phyloP scores from a whole-genome alignment of 148 eudicot genomes.

The Rhododendron mucronatum region DNA sequence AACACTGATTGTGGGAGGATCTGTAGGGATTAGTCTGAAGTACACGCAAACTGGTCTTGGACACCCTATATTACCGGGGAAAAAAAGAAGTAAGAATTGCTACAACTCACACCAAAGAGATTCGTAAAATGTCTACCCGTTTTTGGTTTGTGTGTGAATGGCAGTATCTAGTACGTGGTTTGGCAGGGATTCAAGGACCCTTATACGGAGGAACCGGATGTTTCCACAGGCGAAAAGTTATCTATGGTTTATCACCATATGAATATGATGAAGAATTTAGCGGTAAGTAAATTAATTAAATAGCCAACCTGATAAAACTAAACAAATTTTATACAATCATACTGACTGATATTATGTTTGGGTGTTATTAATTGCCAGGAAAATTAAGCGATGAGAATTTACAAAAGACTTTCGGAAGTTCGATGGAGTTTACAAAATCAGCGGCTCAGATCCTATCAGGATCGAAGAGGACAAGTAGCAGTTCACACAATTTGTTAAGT shows the following conservation, averaged over 20 bases:
- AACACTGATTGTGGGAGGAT: too few species aligned
- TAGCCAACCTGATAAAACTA: too few species aligned
- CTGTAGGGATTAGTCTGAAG: too few species aligned
- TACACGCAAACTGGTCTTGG: too few species aligned
- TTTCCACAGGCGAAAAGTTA: conserved; percentile 34
- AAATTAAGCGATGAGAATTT: conserved; percentile 9
- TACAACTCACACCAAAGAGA: not conserved
- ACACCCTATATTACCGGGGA: too few species aligned
- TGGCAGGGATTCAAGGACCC: conserved; percentile 29
- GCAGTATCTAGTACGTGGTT: conserved; percentile 21
- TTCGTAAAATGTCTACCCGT: not conserved
- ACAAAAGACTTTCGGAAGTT: conserved; percentile 23
- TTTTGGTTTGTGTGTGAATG: not conserved
- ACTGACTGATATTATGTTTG: not conserved
- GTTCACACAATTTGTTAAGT: not conserved
- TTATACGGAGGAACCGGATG: conserved; percentile 30
- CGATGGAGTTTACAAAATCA: conserved; percentile 14
- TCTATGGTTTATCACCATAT: conserved; percentile 29
- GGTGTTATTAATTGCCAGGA: not conserved
- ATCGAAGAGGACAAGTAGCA: not conserved
- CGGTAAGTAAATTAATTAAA: conserved; percentile 4
- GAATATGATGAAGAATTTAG: conserved; percentile 9
- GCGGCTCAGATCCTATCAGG: conserved; percentile 15
- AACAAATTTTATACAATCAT: not conserved
- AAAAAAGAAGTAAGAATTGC: not conserved